These are phyloP conservation scores for Metarhizium humberi DNA, from an alignment of 2,329 filamentous ascomycete species.

Conservation along the genomic window DNA sequence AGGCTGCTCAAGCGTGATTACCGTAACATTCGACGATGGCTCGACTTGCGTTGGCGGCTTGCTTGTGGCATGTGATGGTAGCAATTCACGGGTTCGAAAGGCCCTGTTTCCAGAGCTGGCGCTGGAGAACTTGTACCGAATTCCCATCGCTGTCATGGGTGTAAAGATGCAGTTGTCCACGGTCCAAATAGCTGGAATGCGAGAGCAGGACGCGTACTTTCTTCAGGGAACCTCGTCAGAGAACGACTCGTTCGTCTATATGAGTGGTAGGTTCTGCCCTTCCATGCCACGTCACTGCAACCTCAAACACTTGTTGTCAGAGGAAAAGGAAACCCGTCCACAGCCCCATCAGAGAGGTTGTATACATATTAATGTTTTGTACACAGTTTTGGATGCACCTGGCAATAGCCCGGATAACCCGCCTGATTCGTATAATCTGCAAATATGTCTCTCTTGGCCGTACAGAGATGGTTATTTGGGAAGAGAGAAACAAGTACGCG, in stretches of 20 bases:
- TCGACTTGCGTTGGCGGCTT: slow-evolving; percentile 30
- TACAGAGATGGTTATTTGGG: slow-evolving; percentile 24
- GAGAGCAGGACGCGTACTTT: slow-evolving; percentile 42
- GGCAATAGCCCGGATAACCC: slow-evolving; percentile 25
- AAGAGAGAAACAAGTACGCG: slow-evolving; percentile 20
- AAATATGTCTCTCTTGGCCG: slow-evolving; percentile 45
- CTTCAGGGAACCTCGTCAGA: slow-evolving; percentile 43
- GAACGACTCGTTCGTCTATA: slow-evolving; percentile 42
- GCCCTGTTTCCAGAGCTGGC: slow-evolving; percentile 22
- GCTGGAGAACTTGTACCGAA: slow-evolving; percentile 17
- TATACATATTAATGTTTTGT: background rate
- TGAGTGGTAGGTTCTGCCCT: slow-evolving; percentile 31
- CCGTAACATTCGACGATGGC: slow-evolving; percentile 37
- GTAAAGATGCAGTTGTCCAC: slow-evolving; percentile 30
- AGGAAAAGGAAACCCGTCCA: background rate
- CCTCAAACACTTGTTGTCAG: background rate
- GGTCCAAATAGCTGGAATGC: slow-evolving; percentile 31
- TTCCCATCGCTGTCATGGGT: slow-evolving; percentile 42
- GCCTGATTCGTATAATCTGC: slow-evolving; percentile 30
- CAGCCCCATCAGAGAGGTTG: background rate
- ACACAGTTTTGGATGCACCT: slow-evolving; percentile 37
- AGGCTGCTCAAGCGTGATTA: slow-evolving; percentile 17
- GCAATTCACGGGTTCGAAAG: slow-evolving; percentile 32
- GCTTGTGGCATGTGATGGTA: slow-evolving; percentile 42
- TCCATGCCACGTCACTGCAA: background rate